Evolutionary conservation across 1,284 basidiomycete species (phyloP).

Genomic region (Apiotrichum veenhuisii): DNA sequence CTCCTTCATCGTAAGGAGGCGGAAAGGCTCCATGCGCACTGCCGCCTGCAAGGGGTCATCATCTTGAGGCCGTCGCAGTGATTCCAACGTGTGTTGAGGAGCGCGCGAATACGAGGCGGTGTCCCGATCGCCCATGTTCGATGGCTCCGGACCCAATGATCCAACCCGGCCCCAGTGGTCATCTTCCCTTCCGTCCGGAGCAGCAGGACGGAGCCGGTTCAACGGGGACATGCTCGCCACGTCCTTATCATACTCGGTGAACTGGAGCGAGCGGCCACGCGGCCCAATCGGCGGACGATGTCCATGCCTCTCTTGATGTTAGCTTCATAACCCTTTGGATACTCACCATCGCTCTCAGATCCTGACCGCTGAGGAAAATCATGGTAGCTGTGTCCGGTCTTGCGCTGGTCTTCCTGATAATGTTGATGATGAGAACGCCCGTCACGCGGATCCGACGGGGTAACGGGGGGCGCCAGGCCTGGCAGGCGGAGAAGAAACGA

Average conservation of each 20-base stretch:
- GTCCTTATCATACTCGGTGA: neutral
- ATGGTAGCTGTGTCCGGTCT: neutral
- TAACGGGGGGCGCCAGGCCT: neutral
- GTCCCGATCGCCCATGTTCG: neutral
- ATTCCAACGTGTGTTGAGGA: neutral
- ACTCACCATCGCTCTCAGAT: neutral
- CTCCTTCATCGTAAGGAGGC: conserved; percentile 15
- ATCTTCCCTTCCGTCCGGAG: neutral
- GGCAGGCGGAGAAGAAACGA: neutral
- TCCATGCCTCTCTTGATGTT: neutral
- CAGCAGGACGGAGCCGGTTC: neutral
- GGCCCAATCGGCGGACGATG: neutral
- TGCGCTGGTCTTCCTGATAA: neutral
- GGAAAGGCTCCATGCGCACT: conserved; percentile 9
- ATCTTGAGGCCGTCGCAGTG: neutral
- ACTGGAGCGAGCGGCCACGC: neutral
- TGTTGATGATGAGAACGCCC: neutral
- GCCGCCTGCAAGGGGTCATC: conserved; percentile 8
- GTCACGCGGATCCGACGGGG: neutral
- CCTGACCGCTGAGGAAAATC: neutral
- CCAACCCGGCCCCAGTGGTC: neutral
- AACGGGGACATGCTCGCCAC: conserved; percentile 1
- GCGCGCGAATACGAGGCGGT: neutral
- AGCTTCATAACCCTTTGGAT: neutral
- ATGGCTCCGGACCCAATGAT: neutral